phyloP scores from a whole-genome alignment of 176 grass and related monocot species.

The Lolium rigidum region DNA sequence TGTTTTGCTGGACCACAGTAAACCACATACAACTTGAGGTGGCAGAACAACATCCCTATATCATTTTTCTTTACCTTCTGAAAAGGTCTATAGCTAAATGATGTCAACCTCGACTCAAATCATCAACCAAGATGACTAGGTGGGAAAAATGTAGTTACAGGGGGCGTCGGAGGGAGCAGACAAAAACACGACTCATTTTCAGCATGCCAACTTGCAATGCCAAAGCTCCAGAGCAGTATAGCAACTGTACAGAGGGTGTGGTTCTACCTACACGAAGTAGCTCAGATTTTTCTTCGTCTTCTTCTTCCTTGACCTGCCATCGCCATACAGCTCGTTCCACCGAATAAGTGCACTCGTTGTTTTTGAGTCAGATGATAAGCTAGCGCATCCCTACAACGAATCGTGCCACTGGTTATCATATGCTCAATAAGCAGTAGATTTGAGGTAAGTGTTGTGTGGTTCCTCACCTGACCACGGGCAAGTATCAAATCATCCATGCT shows the following conservation, averaged over 20 bases:
- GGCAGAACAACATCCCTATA: background rate
- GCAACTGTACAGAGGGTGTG: slow-evolving; percentile 36
- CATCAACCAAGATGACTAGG: slow-evolving; percentile 7
- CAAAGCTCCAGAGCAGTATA: background rate
- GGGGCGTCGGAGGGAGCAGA: background rate
- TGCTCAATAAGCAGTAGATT: slow-evolving; percentile 2
- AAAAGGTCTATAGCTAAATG: slow-evolving; percentile 12
- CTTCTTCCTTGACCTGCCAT: slow-evolving; percentile 72
- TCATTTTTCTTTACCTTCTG: slow-evolving; percentile 4
- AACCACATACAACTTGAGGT: slow-evolving; percentile 6
- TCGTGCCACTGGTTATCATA: slow-evolving; percentile 6
- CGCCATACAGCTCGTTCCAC: slow-evolving; percentile 75
- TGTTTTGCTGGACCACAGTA: background rate
- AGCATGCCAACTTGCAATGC: background rate
- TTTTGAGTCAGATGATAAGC: slow-evolving; percentile 62
- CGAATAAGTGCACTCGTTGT: slow-evolving; percentile 56
- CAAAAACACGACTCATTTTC: background rate
- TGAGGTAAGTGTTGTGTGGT: background rate
- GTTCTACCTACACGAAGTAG: slow-evolving; percentile 61
- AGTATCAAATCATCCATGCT: slow-evolving; percentile 78
- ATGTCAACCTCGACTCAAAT: slow-evolving; percentile 5
- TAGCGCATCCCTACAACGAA: slow-evolving; percentile 67
- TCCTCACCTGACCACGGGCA: slow-evolving; percentile 60
- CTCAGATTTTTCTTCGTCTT: slow-evolving; percentile 59
- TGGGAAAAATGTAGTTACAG: slow-evolving; percentile 37